phyloP scores from a whole-genome alignment of 495 filamentous ascomycete species.

The Penicillium cinerascens region DNA sequence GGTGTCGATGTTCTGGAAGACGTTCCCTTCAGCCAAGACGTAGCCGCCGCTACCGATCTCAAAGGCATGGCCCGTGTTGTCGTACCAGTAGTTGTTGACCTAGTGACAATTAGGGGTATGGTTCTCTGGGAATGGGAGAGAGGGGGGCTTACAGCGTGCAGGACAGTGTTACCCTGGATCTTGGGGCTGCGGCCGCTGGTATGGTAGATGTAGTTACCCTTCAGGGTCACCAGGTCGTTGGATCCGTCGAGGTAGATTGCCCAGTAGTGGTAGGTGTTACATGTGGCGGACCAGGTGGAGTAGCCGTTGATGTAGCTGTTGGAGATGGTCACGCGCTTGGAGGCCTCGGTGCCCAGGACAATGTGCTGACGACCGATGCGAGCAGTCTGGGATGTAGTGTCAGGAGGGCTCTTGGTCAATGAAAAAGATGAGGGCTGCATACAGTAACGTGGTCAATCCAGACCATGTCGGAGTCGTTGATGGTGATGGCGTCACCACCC shows the following conservation, averaged over 20 bases:
- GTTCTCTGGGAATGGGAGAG: too few relatives aligned
- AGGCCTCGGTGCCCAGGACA: constrained; percentile 37
- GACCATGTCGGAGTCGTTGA: constrained; percentile 39
- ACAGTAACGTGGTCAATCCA: constrained; percentile 48
- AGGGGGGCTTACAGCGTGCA: constrained; percentile 39
- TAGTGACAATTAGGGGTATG: too few relatives aligned
- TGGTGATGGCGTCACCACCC: constrained; percentile 48
- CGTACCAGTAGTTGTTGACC: constrained; percentile 60
- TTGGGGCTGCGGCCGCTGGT: constrained; percentile 42
- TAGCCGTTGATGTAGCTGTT: constrained; percentile 46
- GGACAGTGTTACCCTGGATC: constrained; percentile 40
- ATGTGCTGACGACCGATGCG: constrained; percentile 46
- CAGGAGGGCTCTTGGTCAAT: not conserved
- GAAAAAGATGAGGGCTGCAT: not conserved
- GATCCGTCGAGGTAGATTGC: constrained; percentile 39
- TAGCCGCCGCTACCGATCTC: constrained; percentile 49
- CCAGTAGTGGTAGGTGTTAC: constrained; percentile 49
- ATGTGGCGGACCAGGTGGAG: constrained; percentile 39
- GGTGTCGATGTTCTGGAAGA: constrained; percentile 50
- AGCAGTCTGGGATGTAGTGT: constrained; percentile 27
- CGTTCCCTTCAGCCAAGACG: constrained; percentile 57
- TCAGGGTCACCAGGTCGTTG: constrained; percentile 42
- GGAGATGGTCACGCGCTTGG: constrained; percentile 43
- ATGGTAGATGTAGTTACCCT: constrained; percentile 48
- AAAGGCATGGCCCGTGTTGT: constrained; percentile 52